These are phyloP conservation scores for Albatrellus ellisii DNA, from an alignment of 768 basidiomycete genomes.

Conservation along the genomic window DNA sequence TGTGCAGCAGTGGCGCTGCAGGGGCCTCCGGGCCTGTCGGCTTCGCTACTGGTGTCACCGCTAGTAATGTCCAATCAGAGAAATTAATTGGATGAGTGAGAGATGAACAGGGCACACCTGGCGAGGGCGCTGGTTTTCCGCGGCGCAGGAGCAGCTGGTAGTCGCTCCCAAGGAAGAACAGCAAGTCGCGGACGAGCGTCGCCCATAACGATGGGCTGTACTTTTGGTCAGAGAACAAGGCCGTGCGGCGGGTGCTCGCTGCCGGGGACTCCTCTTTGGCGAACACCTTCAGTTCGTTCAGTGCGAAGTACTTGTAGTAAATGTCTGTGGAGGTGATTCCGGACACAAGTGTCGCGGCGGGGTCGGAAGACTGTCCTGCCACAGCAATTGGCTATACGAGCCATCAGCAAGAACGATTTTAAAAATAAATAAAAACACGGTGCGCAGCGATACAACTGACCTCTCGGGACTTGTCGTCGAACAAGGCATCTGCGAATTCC, in stretches of 20 bases:
- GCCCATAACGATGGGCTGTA: conserved; percentile 53
- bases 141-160: conserved; percentile 52
- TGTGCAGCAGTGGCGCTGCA: conserved; percentile 23
- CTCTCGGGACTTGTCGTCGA: conserved; percentile 46
- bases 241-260: conserved; percentile 32
- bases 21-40: conserved; percentile 27
- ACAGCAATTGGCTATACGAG: conserved; percentile 32
- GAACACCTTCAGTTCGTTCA: conserved; percentile 43
- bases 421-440: not conserved
- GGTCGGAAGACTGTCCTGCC: conserved; percentile 32
- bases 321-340: conserved; percentile 43
- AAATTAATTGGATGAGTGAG: conserved; percentile 5
- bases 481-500: conserved; percentile 51
- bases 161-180: conserved; percentile 51
- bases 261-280: conserved; percentile 30
- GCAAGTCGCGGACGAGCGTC: conserved; percentile 39
- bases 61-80: conserved; percentile 13
- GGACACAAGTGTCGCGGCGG: conserved; percentile 44
- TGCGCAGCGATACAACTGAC: conserved; percentile 21
- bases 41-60: conserved; percentile 20
- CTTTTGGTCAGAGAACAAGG: conserved; percentile 59
- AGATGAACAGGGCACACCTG: not conserved
- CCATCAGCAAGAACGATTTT: not conserved
- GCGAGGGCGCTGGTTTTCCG: conserved; percentile 30
- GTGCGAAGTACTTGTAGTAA: conserved; percentile 52